Evolutionary conservation across 257 asterid genomes (phyloP).

Genomic region (Rehmannia glutinosa): DNA sequence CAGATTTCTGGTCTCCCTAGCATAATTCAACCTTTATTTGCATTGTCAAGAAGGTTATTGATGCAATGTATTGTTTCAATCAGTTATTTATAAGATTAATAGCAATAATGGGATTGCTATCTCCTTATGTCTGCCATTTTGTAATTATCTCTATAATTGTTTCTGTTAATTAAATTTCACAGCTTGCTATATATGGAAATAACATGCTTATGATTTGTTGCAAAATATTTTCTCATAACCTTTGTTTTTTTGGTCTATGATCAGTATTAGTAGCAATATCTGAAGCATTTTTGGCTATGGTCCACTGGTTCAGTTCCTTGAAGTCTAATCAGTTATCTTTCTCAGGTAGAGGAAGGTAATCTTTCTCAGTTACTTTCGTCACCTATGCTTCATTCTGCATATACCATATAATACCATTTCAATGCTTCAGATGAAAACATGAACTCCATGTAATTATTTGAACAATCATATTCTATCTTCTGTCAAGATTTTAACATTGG

Average conservation of each 20-base stretch:
- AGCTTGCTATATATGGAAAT: conserved; percentile 1
- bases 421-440: too few relatives aligned
- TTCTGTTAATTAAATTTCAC: neutral
- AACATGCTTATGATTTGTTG: conserved; percentile 9
- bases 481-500: too few relatives aligned
- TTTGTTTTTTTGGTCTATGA: too few relatives aligned
- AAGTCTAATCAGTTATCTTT: conserved; percentile 17
- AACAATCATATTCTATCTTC: too few relatives aligned
- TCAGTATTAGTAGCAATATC: too few relatives aligned
- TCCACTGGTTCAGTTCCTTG: conserved; percentile 13
- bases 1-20: neutral
- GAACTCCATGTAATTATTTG: too few relatives aligned
- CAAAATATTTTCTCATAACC: neutral
- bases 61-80: neutral
- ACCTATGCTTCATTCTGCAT: neutral
- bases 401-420: neutral
- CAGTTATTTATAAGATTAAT: neutral
- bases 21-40: too few relatives aligned
- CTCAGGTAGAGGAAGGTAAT: conserved; percentile 61
- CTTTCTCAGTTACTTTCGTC: conserved; percentile 13
- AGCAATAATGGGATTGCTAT: neutral
- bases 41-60: conserved; percentile 10
- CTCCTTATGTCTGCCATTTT: neutral
- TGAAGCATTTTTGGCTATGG: neutral
- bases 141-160: neutral